phyloP scores from a whole-genome alignment of 139 green algal genomes.

The Asterochloris sp. region DNA sequence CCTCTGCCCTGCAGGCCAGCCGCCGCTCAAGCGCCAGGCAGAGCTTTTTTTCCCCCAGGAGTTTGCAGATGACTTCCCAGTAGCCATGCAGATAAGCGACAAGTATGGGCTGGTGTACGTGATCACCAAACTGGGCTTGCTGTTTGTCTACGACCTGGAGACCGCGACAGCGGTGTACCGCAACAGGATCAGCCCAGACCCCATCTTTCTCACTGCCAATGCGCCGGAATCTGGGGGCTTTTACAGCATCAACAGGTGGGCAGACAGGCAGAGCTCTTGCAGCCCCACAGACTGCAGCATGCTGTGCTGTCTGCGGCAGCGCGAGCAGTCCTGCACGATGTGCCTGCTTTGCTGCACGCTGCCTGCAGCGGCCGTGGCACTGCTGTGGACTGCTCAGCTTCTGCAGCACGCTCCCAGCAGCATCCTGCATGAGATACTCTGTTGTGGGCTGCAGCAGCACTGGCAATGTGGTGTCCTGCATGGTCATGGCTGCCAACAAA shows the following conservation, averaged over 20 bases:
- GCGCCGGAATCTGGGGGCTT: constrained; percentile 81
- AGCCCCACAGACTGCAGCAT: not conserved
- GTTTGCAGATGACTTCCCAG: constrained; percentile 99
- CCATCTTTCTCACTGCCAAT: constrained; percentile 90
- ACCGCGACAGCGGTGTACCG: constrained; percentile 95
- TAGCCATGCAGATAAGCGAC: constrained; percentile 87
- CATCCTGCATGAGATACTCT: too few species aligned
- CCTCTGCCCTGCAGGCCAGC: constrained; percentile 24
- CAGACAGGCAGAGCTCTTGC: not conserved
- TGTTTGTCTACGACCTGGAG: constrained; percentile 98
- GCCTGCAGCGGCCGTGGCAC: too few species aligned
- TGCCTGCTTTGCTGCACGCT: not conserved
- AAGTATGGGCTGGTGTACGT: constrained; percentile 94
- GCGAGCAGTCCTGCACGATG: not conserved
- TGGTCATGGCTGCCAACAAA: not conserved
- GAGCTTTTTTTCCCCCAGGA: constrained; percentile 99
- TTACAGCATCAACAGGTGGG: constrained; percentile 89
- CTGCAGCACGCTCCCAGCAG: too few species aligned
- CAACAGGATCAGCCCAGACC: constrained; percentile 93
- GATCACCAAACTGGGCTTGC: constrained; percentile 95
- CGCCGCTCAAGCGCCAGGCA: constrained; percentile 81
- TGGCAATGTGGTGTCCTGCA: not conserved
- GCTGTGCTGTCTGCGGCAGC: not conserved
- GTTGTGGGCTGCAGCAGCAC: too few species aligned
- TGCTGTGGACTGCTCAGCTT: too few species aligned